Conservation (phyloP, 2,329 filamentous ascomycete species). For the Neonectria neomacrospora region DNA sequence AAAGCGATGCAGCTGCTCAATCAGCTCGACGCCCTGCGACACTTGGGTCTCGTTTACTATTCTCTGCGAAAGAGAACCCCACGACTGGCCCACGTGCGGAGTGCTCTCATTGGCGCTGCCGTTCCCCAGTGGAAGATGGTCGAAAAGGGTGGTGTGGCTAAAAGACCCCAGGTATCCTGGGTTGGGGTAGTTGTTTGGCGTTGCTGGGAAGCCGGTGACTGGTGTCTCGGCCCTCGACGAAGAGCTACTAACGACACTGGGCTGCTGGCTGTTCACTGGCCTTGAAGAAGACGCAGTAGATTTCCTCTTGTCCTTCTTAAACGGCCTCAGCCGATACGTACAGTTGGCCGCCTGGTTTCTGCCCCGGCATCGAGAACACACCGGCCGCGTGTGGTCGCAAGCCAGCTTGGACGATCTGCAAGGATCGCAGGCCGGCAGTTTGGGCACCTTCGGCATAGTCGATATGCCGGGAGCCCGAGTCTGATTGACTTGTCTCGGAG, state of each 20-base stretch:
- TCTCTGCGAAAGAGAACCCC: not conserved
- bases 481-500: not conserved
- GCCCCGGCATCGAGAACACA: conserved; percentile 41
- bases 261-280: not conserved
- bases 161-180: conserved; percentile 39
- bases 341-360: conserved; percentile 9
- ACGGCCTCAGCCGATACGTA: conserved; percentile 17
- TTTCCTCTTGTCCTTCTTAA: conserved; percentile 15
- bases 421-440: conserved; percentile 41
- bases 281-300: not conserved
- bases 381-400: conserved; percentile 42
- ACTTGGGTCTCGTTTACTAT: conserved; percentile 4
- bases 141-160: conserved; percentile 34
- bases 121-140: conserved; percentile 16
- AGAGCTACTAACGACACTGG: not conserved
- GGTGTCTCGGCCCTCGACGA: conserved; percentile 1
- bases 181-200: conserved; percentile 33
- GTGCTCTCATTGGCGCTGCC: not conserved
- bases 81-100: not conserved
- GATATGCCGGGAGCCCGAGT: not conserved
- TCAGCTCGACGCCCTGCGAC: conserved; percentile 9
- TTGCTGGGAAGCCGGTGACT: not conserved
- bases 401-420: conserved; percentile 44
- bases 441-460: conserved; percentile 1
- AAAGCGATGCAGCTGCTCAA: conserved; percentile 10